Evolutionary conservation across 1,139 yeast genomes (phyloP).

Genomic region (Debaryomyces nepalensis): DNA sequence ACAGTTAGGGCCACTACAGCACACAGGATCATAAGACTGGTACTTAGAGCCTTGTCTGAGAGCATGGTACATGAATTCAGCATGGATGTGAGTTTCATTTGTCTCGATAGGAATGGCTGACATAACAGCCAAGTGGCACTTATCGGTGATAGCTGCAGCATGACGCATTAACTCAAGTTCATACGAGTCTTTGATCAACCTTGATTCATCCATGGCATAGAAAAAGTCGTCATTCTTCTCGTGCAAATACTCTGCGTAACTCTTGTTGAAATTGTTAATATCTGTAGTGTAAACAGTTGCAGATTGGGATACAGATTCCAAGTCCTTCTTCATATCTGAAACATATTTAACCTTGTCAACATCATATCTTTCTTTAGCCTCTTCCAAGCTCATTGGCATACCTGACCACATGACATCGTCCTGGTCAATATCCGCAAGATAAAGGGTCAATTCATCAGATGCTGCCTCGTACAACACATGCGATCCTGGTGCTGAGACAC

Average conservation of each 20-base stretch:
- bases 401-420: conserved; percentile 99
- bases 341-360: conserved; percentile 80
- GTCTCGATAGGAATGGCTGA: conserved; percentile 86
- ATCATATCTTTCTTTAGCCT: conserved; percentile 68
- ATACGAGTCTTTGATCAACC: conserved; percentile 80
- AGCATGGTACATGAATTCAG: conserved; percentile 93
- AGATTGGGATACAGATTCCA: conserved; percentile 28
- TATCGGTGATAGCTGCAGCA: conserved; percentile 85
- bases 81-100: conserved; percentile 91
- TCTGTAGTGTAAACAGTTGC: conserved; percentile 46
- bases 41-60: conserved; percentile 90
- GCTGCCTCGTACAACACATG: conserved; percentile 63
- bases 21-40: conserved; percentile 92
- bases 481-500: conserved; percentile 82
- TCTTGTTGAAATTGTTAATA: conserved; percentile 40
- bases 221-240: conserved; percentile 56
- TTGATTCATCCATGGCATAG: conserved; percentile 82
- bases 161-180: conserved; percentile 77
- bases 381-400: conserved; percentile 69
- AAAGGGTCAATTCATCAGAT: conserved; percentile 64
- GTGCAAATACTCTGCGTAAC: conserved; percentile 37
- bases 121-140: conserved; percentile 91
- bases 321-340: conserved; percentile 43
- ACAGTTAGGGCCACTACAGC: conserved; percentile 92
- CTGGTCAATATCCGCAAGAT: conserved; percentile 78